Conservation (phyloP, 805 yeast genomes). For the Wickerhamiella qilinensis region DNA sequence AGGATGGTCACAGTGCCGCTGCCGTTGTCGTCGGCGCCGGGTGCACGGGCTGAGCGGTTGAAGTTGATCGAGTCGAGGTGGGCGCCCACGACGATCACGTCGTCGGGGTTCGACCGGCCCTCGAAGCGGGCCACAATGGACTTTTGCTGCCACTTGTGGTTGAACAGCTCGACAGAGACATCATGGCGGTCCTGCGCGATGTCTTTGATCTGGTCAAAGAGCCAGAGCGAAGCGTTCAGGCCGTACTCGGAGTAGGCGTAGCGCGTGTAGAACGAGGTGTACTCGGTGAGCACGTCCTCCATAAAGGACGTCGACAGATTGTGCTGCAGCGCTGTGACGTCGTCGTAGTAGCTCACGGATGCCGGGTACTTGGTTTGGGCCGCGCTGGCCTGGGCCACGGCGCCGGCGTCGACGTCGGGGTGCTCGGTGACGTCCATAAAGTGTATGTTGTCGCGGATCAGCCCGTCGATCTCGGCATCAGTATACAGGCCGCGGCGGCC, state of each 20-base stretch:
- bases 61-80: slow-evolving; percentile 79
- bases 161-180: slow-evolving; percentile 32
- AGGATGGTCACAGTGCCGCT: slow-evolving; percentile 69
- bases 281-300: slow-evolving; percentile 38
- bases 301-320: slow-evolving; percentile 33
- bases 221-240: slow-evolving; percentile 53
- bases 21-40: slow-evolving; percentile 95
- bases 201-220: slow-evolving; percentile 30
- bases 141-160: slow-evolving; percentile 67
- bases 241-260: slow-evolving; percentile 66
- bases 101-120: slow-evolving; percentile 25
- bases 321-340: slow-evolving; percentile 28
- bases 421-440: slow-evolving; percentile 53
- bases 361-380: slow-evolving; percentile 38
- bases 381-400: slow-evolving; percentile 19
- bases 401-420: slow-evolving; percentile 10
- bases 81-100: slow-evolving; percentile 62
- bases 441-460: slow-evolving; percentile 30
- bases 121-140: slow-evolving; percentile 51
- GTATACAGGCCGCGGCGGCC: slow-evolving; percentile 18
- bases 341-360: slow-evolving; percentile 22
- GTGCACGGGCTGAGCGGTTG: slow-evolving; percentile 32
- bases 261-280: slow-evolving; percentile 59
- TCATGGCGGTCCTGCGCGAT: slow-evolving; percentile 23
- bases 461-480: slow-evolving; percentile 30